These are phyloP conservation scores for Cryptosporidium ryanae DNA, from an alignment of 169 alveolate species.

Conservation along the genomic window DNA sequence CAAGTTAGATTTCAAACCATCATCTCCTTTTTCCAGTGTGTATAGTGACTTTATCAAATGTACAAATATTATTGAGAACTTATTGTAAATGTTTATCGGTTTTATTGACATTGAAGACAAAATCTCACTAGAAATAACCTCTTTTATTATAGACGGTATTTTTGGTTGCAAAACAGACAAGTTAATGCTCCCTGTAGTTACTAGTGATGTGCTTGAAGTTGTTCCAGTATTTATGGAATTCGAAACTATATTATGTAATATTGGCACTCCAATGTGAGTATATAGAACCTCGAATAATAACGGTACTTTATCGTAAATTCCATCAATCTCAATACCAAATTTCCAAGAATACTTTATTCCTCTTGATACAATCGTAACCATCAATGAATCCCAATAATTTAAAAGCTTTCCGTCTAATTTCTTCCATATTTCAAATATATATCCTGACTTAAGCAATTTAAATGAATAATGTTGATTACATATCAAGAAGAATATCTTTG, in stretches of 20 bases:
- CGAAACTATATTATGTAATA: slow-evolving; percentile 37
- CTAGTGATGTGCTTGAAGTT: slow-evolving; percentile 49
- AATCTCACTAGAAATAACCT: slow-evolving; percentile 29
- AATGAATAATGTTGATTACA: slow-evolving; percentile 28
- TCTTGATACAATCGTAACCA: slow-evolving; percentile 53
- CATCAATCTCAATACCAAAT: neutral
- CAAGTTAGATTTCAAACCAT: neutral
- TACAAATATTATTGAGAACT: slow-evolving; percentile 50
- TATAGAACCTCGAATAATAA: slow-evolving; percentile 41
- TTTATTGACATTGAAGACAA: slow-evolving; percentile 15
- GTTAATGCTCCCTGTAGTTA: slow-evolving; percentile 29
- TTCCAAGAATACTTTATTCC: slow-evolving; percentile 69
- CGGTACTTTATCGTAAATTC: slow-evolving; percentile 1
- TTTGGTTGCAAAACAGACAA: slow-evolving; percentile 18
- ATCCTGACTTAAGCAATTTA: slow-evolving; percentile 24
- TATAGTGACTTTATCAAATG: slow-evolving; percentile 35
- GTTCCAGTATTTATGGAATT: slow-evolving; percentile 57
- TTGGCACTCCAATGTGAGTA: slow-evolving; percentile 49
- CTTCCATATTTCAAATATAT: slow-evolving; percentile 61
- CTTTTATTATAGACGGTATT: slow-evolving; percentile 40
- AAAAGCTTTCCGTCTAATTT: slow-evolving; percentile 29
- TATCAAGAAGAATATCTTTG: slow-evolving; percentile 14
- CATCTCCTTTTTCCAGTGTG: slow-evolving; percentile 18
- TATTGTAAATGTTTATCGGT: slow-evolving; percentile 32
- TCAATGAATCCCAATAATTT: slow-evolving; percentile 51